Conservation (phyloP, 202 grass and related monocot genomes). For the Digitaria exilis region DNA sequence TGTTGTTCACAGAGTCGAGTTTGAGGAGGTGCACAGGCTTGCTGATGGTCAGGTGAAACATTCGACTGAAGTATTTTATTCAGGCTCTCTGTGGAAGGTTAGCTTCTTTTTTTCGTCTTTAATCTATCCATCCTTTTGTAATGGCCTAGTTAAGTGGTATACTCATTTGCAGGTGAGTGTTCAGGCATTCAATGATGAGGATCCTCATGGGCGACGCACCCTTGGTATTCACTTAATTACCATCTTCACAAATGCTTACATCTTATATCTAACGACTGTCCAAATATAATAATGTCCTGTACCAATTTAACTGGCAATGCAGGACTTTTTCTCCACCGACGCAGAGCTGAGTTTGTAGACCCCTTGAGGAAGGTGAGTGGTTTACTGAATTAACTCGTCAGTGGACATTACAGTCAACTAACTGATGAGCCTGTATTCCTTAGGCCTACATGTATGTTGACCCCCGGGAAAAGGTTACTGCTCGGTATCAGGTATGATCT, state of each 20-base stretch:
- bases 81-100: conserved; percentile 98
- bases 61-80: conserved; percentile 95
- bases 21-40: conserved; percentile 93
- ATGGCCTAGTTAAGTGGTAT: conserved; percentile 22
- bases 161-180: conserved; percentile 83
- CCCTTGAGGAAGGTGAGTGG: conserved; percentile 79
- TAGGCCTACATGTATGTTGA: conserved; percentile 85
- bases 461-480: conserved; percentile 90
- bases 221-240: conserved; percentile 59
- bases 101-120: conserved; percentile 4
- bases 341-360: conserved; percentile 83
- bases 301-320: conserved; percentile 26
- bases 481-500: conserved; percentile 83
- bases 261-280: conserved; percentile 14
- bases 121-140: conserved; percentile 38
- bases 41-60: conserved; percentile 91
- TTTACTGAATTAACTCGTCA: conserved; percentile 6
- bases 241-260: conserved; percentile 3
- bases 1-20: conserved; percentile 72
- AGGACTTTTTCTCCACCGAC: conserved; percentile 96
- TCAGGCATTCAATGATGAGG: conserved; percentile 97
- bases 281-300: conserved; percentile 9
- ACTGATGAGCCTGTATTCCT: conserved; percentile 42
- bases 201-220: conserved; percentile 94
- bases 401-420: conserved; percentile 2